phyloP scores from a whole-genome alignment of 805 yeast species.

The Kurtzmaniella cleridarum region DNA sequence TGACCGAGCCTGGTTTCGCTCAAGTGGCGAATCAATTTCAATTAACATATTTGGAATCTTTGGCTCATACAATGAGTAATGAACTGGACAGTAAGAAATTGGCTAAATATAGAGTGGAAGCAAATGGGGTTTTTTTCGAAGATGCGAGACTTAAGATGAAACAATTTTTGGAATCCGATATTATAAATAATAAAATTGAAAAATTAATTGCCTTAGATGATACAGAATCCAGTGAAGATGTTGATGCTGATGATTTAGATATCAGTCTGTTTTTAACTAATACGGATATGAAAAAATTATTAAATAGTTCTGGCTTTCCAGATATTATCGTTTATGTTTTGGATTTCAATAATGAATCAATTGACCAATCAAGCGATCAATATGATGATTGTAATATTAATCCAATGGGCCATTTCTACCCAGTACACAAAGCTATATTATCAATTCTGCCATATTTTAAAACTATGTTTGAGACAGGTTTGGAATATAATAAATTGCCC shows the following conservation, averaged over 20 bases:
- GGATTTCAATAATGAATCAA: slow-evolving; percentile 10
- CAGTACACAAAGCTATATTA: slow-evolving; percentile 59
- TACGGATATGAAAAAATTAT: slow-evolving; percentile 17
- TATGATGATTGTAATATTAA: background rate
- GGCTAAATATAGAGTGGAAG: slow-evolving; percentile 26
- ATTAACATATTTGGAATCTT: slow-evolving; percentile 31
- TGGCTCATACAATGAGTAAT: slow-evolving; percentile 22
- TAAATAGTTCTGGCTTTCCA: slow-evolving; percentile 26
- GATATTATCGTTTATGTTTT: slow-evolving; percentile 44
- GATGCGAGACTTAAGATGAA: slow-evolving; percentile 29
- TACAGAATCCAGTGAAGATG: slow-evolving; percentile 11
- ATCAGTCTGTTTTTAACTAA: slow-evolving; percentile 11
- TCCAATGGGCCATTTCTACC: slow-evolving; percentile 38
- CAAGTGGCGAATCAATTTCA: slow-evolving; percentile 27
- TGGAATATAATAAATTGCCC: slow-evolving; percentile 8
- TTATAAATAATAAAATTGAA: slow-evolving; percentile 15
- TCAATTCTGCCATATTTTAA: slow-evolving; percentile 59
- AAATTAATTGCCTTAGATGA: slow-evolving; percentile 7
- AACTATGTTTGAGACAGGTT: slow-evolving; percentile 50
- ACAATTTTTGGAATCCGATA: slow-evolving; percentile 17
- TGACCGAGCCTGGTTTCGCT: slow-evolving; percentile 20
- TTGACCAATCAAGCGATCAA: too few relatives aligned
- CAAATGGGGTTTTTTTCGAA: slow-evolving; percentile 28
- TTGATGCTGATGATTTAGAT: slow-evolving; percentile 28
- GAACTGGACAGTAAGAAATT: slow-evolving; percentile 15